Conservation (phyloP, 2,329 filamentous ascomycete species). For the Rutstroemia sp. region DNA sequence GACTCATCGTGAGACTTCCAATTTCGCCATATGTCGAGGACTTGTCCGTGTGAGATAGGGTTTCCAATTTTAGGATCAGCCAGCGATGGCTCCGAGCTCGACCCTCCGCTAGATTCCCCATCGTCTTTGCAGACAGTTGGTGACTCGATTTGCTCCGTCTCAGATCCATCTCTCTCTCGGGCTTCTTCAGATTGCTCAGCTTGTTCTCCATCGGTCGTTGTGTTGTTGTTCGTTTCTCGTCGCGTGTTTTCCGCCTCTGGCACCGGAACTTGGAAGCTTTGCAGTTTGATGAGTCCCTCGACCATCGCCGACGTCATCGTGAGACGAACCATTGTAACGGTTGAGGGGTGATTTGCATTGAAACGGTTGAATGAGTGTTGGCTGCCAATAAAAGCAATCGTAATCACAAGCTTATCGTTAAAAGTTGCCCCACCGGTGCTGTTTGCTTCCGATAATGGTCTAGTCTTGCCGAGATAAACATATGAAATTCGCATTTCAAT, state of each 20-base stretch:
- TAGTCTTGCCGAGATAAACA: slow-evolving; percentile 16
- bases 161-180: neutral
- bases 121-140: neutral
- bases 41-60: slow-evolving; percentile 64
- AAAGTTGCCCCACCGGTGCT: slow-evolving; percentile 5
- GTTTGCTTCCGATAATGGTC: slow-evolving; percentile 17
- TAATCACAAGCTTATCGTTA: slow-evolving; percentile 13
- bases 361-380: neutral
- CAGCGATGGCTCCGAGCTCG: slow-evolving; percentile 40
- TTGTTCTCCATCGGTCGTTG: neutral
- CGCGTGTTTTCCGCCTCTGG: neutral
- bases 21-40: slow-evolving; percentile 53
- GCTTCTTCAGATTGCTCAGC: neutral
- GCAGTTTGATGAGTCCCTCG: slow-evolving; percentile 45
- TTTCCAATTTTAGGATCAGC: slow-evolving; percentile 42
- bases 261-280: slow-evolving; percentile 8
- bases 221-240: neutral
- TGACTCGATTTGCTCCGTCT: no score
- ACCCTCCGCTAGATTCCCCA: neutral
- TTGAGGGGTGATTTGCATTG: neutral
- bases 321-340: slow-evolving; percentile 59
- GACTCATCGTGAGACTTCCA: slow-evolving; percentile 34
- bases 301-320: slow-evolving; percentile 66
- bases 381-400: neutral
- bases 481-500: slow-evolving; percentile 4